phyloP scores from a whole-genome alignment of 495 filamentous ascomycete species.

The Alectoria sarmentosa region DNA sequence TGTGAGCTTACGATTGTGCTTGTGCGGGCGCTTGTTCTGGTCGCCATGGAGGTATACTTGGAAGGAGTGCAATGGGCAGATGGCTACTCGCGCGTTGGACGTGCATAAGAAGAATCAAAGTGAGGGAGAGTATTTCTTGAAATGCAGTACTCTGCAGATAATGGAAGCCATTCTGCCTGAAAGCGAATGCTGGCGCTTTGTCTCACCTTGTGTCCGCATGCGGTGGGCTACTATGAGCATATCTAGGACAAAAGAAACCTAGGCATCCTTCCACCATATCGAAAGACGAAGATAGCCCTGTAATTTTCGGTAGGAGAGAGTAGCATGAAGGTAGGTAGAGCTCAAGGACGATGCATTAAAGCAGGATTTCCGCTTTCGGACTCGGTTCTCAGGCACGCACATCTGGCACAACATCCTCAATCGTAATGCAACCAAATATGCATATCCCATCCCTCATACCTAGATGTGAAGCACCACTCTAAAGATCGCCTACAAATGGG shows the following conservation, averaged over 20 bases:
- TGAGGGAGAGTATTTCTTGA: neutral
- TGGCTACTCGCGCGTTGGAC: neutral
- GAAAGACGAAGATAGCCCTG: neutral
- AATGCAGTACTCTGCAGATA: neutral
- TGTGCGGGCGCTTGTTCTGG: slow-evolving; percentile 4
- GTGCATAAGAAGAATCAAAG: neutral
- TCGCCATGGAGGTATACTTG: neutral
- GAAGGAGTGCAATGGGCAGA: neutral
- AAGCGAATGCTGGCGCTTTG: neutral
- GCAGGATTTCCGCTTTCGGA: slow-evolving; percentile 1
- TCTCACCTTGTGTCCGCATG: neutral
- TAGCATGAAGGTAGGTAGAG: neutral
- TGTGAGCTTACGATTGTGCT: neutral
- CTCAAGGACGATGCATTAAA: neutral
- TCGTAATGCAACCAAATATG: neutral
- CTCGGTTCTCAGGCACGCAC: neutral
- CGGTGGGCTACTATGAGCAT: neutral
- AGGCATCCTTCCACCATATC: neutral
- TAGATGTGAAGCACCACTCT: slow-evolving; percentile 6
- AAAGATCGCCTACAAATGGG: slow-evolving; percentile 24
- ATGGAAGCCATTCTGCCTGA: slow-evolving; percentile 1
- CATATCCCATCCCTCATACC: too few relatives aligned
- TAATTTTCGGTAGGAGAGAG: neutral
- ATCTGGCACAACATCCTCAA: neutral
- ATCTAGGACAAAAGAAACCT: neutral